Base-by-base conservation (phyloP, 148 eudicot genomes). In the Tetragonia tetragonoides region DNA sequence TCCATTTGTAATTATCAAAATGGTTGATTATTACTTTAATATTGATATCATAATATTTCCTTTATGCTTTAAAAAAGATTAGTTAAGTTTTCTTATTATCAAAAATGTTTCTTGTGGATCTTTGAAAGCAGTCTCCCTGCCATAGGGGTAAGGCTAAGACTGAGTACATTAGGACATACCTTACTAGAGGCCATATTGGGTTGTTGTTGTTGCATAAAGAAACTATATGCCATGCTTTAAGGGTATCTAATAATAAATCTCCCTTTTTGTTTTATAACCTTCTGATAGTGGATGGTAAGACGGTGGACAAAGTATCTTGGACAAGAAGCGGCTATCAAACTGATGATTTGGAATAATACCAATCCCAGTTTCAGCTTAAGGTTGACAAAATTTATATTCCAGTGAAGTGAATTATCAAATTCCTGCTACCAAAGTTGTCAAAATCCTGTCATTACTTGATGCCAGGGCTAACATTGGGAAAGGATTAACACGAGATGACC, bases 281-380 rank as follows among this genome's bases (percentile, higher is more conserved):
- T n/a, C 21, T 65, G 51, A 23, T 72, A 95, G 97, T 95, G 99
- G 97, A 92, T 95, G 96, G 97, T 95, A 72, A 91, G 97, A 85
- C 86, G 97, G 59, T 95, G 99, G 99, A 90, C 79, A 28, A 91
- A 87, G 81, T 75, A 86, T 80, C 80, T 95, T 49, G 99, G 99
- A 70, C 86, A 64, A 75, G 97, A 92, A 67, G 90, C 83, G 81
- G 90, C 99, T 81, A 83, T 95, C 67, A 83, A 88, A 85, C 79
- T 95, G 77, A 95, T 95, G 99, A 88, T 74, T 56, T 92, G 99
- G 99, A 95, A 95, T 80, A 95, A 95, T 79, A 85, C 82, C 68
- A 88, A 86, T 83, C 99, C 99, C 66, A 81, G 78, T 79, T 95
- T 89, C 71, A 87, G 99, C 84, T 85, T 95, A 78, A 93, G 99